Evolutionary conservation across 2,329 filamentous ascomycete genomes (phyloP).

Genomic region (Talaromyces verruculosus): DNA sequence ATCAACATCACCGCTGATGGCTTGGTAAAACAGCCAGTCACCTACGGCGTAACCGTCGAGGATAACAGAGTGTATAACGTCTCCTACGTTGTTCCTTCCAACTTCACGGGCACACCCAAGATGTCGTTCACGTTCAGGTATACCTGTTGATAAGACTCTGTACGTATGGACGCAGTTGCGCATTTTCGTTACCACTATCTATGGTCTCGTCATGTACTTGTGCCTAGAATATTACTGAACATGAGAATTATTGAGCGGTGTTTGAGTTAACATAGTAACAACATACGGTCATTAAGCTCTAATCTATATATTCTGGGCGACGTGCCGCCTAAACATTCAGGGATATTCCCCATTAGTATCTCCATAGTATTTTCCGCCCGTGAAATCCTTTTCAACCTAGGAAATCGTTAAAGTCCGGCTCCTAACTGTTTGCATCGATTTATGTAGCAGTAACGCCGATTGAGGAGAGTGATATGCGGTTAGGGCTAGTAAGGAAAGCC

Average conservation of each 20-base stretch:
- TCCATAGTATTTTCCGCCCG: too few relatives aligned
- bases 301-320: neutral
- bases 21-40: conserved; percentile 37
- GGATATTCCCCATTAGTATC: neutral
- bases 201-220: neutral
- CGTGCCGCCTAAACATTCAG: neutral
- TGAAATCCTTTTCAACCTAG: too few relatives aligned
- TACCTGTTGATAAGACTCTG: conserved; percentile 28
- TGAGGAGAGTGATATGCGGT: neutral
- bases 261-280: neutral
- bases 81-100: conserved; percentile 46
- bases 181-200: neutral
- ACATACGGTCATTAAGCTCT: neutral
- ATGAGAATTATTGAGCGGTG: neutral
- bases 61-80: conserved; percentile 50
- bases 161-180: neutral
- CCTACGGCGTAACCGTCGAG: conserved; percentile 41
- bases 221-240: neutral
- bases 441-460: neutral
- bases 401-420: too few relatives aligned
- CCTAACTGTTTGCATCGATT: neutral
- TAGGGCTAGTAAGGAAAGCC: neutral
- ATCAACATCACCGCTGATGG: conserved; percentile 43
- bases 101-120: conserved; percentile 41
- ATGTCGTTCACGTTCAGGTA: conserved; percentile 38